phyloP scores from a whole-genome alignment of 768 basidiomycete species.

The Leccinum aurantiacum region DNA sequence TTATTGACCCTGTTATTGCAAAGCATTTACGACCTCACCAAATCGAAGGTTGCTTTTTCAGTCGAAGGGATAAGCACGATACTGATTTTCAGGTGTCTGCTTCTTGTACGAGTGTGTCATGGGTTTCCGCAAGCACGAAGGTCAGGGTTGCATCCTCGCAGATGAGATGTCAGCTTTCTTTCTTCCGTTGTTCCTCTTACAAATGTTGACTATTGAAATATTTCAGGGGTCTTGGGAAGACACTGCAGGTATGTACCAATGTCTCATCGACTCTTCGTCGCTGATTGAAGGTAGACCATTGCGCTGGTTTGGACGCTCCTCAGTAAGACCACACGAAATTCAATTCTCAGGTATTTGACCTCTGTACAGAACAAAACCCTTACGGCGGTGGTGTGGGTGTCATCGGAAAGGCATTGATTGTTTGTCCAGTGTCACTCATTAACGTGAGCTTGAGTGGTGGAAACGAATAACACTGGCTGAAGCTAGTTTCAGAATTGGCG shows the following conservation, averaged over 20 bases:
- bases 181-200: not conserved
- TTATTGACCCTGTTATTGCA: constrained; percentile 84
- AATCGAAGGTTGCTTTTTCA: constrained; percentile 59
- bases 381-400: constrained; percentile 55
- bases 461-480: not conserved
- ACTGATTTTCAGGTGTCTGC: constrained; percentile 53
- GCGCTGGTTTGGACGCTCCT: constrained; percentile 91
- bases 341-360: not conserved
- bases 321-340: constrained; percentile 50
- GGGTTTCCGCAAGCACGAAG: constrained; percentile 89
- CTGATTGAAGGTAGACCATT: constrained; percentile 56
- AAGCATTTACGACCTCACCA: constrained; percentile 85
- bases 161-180: constrained; percentile 77
- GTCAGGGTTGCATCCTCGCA: constrained; percentile 92
- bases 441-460: constrained; percentile 50
- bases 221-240: constrained; percentile 95
- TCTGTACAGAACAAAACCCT: constrained; percentile 72
- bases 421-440: constrained; percentile 89
- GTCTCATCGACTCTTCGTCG: not conserved
- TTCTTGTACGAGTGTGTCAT: constrained; percentile 97
- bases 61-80: not conserved
- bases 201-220: constrained; percentile 13
- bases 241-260: constrained; percentile 57
- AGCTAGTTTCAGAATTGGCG: constrained; percentile 76
- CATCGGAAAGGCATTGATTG: constrained; percentile 84